Percentiles rank a stretch among this genome's conserved stretches.
These are phyloP conservation scores for Cryptosporidium sp. DNA, from an alignment of 169 alveolate species.

Conservation along the genomic window DNA sequence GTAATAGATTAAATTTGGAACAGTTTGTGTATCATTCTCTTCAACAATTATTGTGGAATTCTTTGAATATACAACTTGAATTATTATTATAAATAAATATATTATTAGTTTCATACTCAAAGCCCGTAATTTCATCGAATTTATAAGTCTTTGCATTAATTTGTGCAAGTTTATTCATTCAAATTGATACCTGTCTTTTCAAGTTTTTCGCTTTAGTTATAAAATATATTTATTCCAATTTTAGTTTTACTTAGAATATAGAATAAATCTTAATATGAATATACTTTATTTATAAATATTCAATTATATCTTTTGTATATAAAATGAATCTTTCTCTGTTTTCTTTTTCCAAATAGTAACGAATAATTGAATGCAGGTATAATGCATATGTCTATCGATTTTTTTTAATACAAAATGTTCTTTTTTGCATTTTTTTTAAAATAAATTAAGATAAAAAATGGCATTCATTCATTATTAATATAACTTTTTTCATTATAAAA, in stretches of 20 bases:
- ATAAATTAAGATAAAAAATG: too few relatives aligned
- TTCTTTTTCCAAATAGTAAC: background rate
- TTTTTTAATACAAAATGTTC: too few relatives aligned
- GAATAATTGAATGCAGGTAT: background rate
- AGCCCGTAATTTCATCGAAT: too few relatives aligned
- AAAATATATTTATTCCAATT: too few relatives aligned
- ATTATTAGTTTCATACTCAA: background rate
- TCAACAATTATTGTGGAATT: background rate
- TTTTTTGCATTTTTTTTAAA: too few relatives aligned
- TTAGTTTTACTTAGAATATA: too few relatives aligned
- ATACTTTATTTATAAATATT: too few relatives aligned
- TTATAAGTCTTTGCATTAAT: too few relatives aligned
- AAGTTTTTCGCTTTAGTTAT: too few relatives aligned
- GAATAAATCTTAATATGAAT: background rate
- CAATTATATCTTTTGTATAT: too few relatives aligned
- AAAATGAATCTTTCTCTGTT: background rate
- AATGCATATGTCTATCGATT: slow-evolving; percentile 17
- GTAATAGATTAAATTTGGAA: slow-evolving; percentile 12
- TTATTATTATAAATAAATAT: background rate
- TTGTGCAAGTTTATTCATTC: background rate
- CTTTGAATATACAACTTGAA: background rate
- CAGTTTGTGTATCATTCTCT: background rate
- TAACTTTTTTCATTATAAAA: too few relatives aligned
- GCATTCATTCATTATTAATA: too few relatives aligned
- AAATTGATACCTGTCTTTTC: background rate